phyloP scores from a whole-genome alignment of 2,329 filamentous ascomycete species.

The Microdochium trichocladiopsis region DNA sequence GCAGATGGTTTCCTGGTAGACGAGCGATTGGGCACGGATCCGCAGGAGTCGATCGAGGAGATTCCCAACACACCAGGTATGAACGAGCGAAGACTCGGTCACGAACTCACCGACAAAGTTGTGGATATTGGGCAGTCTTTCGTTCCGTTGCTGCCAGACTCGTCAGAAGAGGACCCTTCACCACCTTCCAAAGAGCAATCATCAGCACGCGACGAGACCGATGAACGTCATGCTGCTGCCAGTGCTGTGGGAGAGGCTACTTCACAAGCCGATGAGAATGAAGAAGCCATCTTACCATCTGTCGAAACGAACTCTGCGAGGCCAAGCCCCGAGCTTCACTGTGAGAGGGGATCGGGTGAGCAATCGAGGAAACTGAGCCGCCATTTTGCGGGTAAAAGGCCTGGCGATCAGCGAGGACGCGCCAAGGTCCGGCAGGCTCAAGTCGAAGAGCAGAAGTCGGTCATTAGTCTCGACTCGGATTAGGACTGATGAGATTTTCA shows the following conservation, averaged over 20 bases:
- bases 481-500: neutral
- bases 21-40: too few species aligned
- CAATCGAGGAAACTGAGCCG: conserved; percentile 3
- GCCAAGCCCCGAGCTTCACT: neutral
- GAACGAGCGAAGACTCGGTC: neutral
- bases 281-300: neutral
- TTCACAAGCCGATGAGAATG: neutral
- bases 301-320: neutral
- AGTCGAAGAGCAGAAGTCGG: neutral
- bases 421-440: conserved; percentile 4
- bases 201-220: too few species aligned
- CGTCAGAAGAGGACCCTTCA: neutral
- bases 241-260: neutral
- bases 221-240: too few species aligned
- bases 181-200: neutral
- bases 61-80: neutral
- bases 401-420: conserved; percentile 6
- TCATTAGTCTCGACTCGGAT: neutral
- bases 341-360: neutral
- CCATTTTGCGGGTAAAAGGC: conserved; percentile 7
- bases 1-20: too few species aligned
- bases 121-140: neutral
- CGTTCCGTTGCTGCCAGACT: neutral
- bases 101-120: neutral
- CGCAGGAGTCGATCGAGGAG: neutral